Percentiles rank a stretch among this genome's conserved stretches.
phyloP scores from a whole-genome alignment of 352 stramenopile species.

The Pythium phragmitis region DNA sequence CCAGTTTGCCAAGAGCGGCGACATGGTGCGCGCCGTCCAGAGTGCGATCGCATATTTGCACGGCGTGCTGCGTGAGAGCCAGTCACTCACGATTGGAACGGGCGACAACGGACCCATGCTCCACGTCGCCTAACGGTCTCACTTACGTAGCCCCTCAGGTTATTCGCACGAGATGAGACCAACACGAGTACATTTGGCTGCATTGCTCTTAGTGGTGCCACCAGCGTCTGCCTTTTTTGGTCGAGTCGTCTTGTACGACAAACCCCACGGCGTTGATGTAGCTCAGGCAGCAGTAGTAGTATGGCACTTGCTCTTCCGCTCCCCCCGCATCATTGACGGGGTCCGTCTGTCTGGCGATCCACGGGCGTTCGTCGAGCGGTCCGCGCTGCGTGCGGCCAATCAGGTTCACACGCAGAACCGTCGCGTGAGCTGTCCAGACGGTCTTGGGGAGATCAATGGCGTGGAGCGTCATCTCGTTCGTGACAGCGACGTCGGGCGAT shows the following conservation, averaged over 20 bases:
- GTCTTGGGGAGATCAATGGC: conserved; percentile 22
- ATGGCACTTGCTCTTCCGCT: neutral
- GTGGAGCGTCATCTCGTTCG: conserved; percentile 27
- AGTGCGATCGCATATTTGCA: conserved; percentile 48
- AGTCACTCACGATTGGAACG: conserved; percentile 32
- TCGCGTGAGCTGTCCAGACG: conserved; percentile 7
- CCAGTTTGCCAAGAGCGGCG: conserved; percentile 61
- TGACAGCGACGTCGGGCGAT: conserved; percentile 16
- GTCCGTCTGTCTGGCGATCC: conserved; percentile 8
- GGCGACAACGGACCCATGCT: conserved; percentile 47
- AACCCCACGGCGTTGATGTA: conserved; percentile 46
- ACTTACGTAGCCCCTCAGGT: too few species aligned
- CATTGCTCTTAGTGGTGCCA: conserved; percentile 9
- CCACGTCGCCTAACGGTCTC: conserved; percentile 28
- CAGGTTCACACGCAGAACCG: conserved; percentile 18
- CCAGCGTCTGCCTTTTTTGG: conserved; percentile 17
- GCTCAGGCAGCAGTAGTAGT: conserved; percentile 79
- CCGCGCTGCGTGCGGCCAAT: conserved; percentile 20
- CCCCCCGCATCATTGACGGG: neutral
- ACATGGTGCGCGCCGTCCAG: conserved; percentile 37
- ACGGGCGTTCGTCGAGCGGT: conserved; percentile 20
- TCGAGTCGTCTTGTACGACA: conserved; percentile 15
- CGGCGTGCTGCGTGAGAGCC: conserved; percentile 36
- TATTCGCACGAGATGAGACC: too few species aligned
- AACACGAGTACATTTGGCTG: neutral